Evolutionary conservation across 2,329 filamentous ascomycete species (phyloP), one percentile per base, ranked within the genome.

Genomic region (Elsinoe ampelina): DNA sequence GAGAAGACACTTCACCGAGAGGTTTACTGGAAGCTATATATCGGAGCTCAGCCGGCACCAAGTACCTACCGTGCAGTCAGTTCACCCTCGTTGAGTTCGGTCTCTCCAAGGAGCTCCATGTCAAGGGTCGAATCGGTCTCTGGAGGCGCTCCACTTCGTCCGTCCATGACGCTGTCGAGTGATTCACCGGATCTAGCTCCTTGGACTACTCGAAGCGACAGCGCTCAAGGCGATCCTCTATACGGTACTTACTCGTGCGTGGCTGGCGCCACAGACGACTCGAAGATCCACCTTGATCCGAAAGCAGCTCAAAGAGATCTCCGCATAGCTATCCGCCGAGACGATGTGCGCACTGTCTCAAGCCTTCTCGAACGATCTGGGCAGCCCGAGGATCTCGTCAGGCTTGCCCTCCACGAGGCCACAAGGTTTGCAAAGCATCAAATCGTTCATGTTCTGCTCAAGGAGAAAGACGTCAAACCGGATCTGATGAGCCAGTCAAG

Each of bases 401-500:
- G 15, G 48, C 48, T 52, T 5, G 42, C 42, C 2, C 34, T 56
- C 3, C 17, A 47, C 26, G 54, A 56, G 8, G 54, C 54, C 3
- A 45, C 54, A 8, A 36, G 54, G 19, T 12, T 13, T 4, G 54
- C 41, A 22, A 47, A 38, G n/a, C 38, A 45, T 35, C 22, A 56
- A 13, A 38, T 47, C n/a, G 54, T 56, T 2, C 15, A 56, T 13
- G 32, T 52, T 20, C n/a, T 45, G 42, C 38, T 38, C 19, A 30
- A 56, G n/a, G 36, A 47, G 12, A 45, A 45, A 15, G 54, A 45
- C 12, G 54, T 39, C 11, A 56, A 56, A 19, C 54, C 54, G 6
- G 42, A 56, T n/a, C 17, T 38, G 15, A 36, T 47, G 54, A 32
- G 22, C 41, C 22, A 48, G 17, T 38, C 39, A 12, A 35, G 13